Evolutionary conservation across 2,329 filamentous ascomycete genomes (phyloP).

Genomic region (Neonectria punicea): DNA sequence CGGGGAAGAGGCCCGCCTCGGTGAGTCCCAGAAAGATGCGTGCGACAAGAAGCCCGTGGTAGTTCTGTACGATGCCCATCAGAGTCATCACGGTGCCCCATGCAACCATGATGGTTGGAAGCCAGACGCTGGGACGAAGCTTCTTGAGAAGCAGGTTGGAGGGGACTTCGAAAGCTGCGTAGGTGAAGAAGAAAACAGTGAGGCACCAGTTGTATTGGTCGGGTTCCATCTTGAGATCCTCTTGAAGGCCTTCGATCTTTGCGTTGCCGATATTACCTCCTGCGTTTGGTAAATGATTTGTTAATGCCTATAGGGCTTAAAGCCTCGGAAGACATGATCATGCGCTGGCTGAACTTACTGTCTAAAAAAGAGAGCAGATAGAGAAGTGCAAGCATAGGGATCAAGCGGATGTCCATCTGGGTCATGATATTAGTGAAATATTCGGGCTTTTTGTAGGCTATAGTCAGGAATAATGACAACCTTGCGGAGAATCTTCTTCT

Average conservation of each 20-base stretch:
- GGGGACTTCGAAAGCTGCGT: constrained; percentile 79
- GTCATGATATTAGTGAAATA: constrained; percentile 16
- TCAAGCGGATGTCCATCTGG: constrained; percentile 62
- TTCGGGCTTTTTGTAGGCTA: too few relatives aligned
- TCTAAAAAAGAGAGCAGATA: constrained; percentile 78
- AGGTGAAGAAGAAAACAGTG: constrained; percentile 81
- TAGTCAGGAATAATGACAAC: constrained; percentile 38
- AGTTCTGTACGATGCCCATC: constrained; percentile 64
- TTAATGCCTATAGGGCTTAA: not conserved
- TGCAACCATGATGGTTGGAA: constrained; percentile 79
- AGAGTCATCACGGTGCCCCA: constrained; percentile 62
- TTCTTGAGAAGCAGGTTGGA: constrained; percentile 82
- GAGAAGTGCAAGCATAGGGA: constrained; percentile 72
- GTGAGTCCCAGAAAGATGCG: constrained; percentile 72
- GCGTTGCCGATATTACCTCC: constrained; percentile 68
- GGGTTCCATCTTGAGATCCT: constrained; percentile 66
- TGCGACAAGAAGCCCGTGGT: constrained; percentile 57
- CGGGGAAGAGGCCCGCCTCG: constrained; percentile 74
- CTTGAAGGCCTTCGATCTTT: constrained; percentile 68
- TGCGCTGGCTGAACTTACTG: constrained; percentile 47
- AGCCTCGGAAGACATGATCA: not conserved
- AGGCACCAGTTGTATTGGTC: constrained; percentile 78
- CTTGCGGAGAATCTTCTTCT: constrained; percentile 69
- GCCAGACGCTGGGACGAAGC: constrained; percentile 77
- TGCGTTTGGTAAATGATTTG: constrained; percentile 9